Conservation (phyloP, 176 grass and related monocot genomes). For the Tillandsia fasciculata region DNA sequence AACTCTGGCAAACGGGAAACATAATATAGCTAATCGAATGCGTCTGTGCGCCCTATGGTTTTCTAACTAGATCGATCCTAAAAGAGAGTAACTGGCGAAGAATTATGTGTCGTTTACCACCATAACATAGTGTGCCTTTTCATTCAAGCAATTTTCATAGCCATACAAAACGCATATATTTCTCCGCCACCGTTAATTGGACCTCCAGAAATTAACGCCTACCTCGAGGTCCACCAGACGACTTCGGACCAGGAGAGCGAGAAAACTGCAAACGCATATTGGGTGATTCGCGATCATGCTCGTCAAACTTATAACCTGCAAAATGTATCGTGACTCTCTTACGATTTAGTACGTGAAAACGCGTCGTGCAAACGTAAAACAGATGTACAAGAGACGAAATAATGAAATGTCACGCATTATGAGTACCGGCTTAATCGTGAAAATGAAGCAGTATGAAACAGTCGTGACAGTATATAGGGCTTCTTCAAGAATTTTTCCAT, state of each 20-base stretch:
- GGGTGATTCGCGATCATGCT: slow-evolving; percentile 92
- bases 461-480: too few species aligned
- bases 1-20: neutral
- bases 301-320: slow-evolving; percentile 99
- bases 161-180: slow-evolving; percentile 14
- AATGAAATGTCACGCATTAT: neutral
- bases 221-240: slow-evolving; percentile 65
- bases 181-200: slow-evolving; percentile 27
- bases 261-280: slow-evolving; percentile 95
- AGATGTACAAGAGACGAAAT: slow-evolving; percentile 2
- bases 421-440: neutral
- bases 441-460: neutral
- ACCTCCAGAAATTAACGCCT: slow-evolving; percentile 69
- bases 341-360: slow-evolving; percentile 5
- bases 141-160: neutral
- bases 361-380: neutral
- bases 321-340: slow-evolving; percentile 66
- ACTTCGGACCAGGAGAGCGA: slow-evolving; percentile 93
- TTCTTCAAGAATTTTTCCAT: too few species aligned
- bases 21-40: neutral
- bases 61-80: slow-evolving; percentile 20
- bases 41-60: neutral
- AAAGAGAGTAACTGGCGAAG: slow-evolving; percentile 23
- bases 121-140: neutral
- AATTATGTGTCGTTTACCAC: neutral